Evolutionary conservation across 108 stramenopile genomes (phyloP).

Genomic region (Skeletonema costatum): DNA sequence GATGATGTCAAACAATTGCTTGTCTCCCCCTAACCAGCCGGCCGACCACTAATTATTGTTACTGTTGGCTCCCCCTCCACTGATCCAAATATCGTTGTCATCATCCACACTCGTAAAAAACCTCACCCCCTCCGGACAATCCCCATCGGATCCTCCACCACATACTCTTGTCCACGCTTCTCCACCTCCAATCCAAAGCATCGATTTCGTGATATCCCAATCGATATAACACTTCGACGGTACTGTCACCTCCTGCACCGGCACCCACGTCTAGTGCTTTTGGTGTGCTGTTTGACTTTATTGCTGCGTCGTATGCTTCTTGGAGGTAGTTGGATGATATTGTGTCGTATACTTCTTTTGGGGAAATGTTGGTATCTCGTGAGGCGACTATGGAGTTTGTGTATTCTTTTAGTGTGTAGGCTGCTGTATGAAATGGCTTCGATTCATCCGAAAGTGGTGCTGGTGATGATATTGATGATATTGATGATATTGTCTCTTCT

Average conservation of each 20-base stretch:
- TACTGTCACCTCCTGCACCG: conserved; percentile 86
- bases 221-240: conserved; percentile 71
- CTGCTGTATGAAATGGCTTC: conserved; percentile 44
- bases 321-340: conserved; percentile 44
- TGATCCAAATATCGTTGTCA: conserved; percentile 65
- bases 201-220: conserved; percentile 74
- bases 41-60: background rate
- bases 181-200: conserved; percentile 85
- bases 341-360: conserved; percentile 82
- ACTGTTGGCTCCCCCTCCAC: conserved; percentile 9
- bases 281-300: background rate
- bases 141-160: conserved; percentile 56
- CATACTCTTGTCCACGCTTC: conserved; percentile 75
- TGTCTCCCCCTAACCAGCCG: no score
- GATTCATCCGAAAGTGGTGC: no score
- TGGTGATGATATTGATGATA: background rate
- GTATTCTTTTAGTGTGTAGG: conserved; percentile 55
- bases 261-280: conserved; percentile 81
- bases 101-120: conserved; percentile 84
- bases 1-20: conserved; percentile 65
- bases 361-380: conserved; percentile 86
- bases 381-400: conserved; percentile 83
- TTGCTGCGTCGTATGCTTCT: conserved; percentile 9
- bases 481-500: background rate
- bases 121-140: conserved; percentile 56